phyloP scores from a whole-genome alignment of 2,329 filamentous ascomycete genomes.

The Colletotrichum sojae region DNA sequence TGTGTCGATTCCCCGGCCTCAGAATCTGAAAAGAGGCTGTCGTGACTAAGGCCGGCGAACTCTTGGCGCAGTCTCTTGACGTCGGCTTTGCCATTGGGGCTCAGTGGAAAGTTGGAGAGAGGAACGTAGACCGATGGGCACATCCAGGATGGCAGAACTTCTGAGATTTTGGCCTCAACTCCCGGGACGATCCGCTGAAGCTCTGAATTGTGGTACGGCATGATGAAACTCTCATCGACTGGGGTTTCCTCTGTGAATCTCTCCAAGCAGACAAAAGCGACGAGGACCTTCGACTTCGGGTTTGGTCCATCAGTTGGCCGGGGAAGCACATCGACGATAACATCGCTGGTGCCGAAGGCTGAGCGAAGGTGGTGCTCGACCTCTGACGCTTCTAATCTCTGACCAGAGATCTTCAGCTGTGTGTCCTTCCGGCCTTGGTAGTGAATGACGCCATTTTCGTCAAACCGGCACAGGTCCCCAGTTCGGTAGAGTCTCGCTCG shows the following conservation, averaged over 20 bases:
- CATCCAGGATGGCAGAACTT: slow-evolving; percentile 31
- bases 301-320: not conserved
- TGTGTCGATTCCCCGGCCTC: not conserved
- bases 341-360: slow-evolving; percentile 20
- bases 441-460: slow-evolving; percentile 34
- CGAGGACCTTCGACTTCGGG: slow-evolving; percentile 18
- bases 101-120: slow-evolving; percentile 22
- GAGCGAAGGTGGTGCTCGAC: slow-evolving; percentile 43
- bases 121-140: slow-evolving; percentile 32
- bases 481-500: slow-evolving; percentile 39
- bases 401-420: slow-evolving; percentile 47
- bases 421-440: slow-evolving; percentile 43
- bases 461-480: slow-evolving; percentile 36
- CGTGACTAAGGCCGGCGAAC: not conserved
- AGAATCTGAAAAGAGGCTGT: slow-evolving; percentile 28
- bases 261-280: slow-evolving; percentile 27
- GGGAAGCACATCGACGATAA: slow-evolving; percentile 31
- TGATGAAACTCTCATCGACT: not conserved
- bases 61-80: slow-evolving; percentile 23
- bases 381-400: slow-evolving; percentile 49
- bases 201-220: not conserved
- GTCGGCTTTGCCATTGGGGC: slow-evolving; percentile 23
- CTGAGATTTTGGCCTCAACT: slow-evolving; percentile 7
- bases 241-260: not conserved
- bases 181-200: slow-evolving; percentile 5